Conservation (phyloP, 1,284 basidiomycete species). For the Schizophyllum amplum region DNA sequence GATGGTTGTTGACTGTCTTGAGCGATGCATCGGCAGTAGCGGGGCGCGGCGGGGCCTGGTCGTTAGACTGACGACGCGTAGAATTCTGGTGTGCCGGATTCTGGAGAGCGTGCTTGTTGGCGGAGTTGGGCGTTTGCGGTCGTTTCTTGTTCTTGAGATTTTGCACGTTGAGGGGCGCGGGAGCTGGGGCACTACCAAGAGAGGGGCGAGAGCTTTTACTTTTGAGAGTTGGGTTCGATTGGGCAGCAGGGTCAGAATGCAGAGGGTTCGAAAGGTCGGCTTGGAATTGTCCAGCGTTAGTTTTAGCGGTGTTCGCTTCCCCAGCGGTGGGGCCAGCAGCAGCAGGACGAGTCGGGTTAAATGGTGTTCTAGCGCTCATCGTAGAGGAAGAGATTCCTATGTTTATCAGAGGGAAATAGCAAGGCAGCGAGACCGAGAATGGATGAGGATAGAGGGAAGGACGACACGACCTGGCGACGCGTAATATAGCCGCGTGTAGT, state of each 20-base stretch:
- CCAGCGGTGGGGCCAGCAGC: background rate
- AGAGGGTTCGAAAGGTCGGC: background rate
- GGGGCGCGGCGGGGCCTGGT: background rate
- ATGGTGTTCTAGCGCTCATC: background rate
- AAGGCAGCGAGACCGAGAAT: background rate
- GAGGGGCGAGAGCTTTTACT: background rate
- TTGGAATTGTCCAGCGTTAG: background rate
- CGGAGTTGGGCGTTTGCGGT: background rate
- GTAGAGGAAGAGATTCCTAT: background rate
- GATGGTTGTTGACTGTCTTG: background rate
- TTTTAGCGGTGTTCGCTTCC: background rate
- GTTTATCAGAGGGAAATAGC: background rate
- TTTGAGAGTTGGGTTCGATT: background rate
- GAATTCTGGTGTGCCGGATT: no score
- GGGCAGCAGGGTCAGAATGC: background rate
- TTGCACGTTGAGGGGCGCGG: background rate
- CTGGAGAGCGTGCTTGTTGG: background rate
- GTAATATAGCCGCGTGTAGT: background rate
- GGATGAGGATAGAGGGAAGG: background rate
- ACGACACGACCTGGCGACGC: background rate
- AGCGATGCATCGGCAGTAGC: background rate
- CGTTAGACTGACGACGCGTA: background rate
- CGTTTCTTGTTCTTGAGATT: background rate
- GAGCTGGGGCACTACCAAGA: background rate
- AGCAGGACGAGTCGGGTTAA: background rate